Evolutionary conservation across 441 rosid species (phyloP), one percentile per base, ranked within the genome.

Genomic region (Bocquillonia castaneifolia): DNA sequence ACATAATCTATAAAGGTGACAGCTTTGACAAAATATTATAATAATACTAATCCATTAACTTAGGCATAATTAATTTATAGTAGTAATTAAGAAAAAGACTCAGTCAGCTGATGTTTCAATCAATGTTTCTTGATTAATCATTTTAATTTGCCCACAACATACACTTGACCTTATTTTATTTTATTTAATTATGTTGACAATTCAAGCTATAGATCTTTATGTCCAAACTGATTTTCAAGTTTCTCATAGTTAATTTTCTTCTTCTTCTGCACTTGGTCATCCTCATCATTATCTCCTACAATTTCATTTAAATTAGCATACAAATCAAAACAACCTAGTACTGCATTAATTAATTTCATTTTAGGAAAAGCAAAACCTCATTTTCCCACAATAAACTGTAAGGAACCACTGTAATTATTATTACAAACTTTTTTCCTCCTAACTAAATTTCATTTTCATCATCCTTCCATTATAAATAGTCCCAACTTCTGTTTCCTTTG

Each of bases 91-190:
- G 50, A 25, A 58, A 5, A 47, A 18, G 69, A 70, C 70, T 42
- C 39, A 59, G 76, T 61, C 74, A 72, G 67, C 79, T 58, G 42
- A 47, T 64, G 65, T 76, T 64, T 23, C 45, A 69, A 69, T 56
- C 77, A 47, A 61, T 7, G 60, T 15, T 64, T 70, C 63, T 60
- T 15, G 3, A 44, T 9, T 44, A 9, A 14, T 13, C 3, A 9
- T 13, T 34, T 63, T 31, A 59, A 51, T 70, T 47, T 18, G 13
- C 45, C 26, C 17, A 2, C 44, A 60, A 63, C 51, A 2, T 59
- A 67, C 63, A 51, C 52, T 66, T 45, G 73, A 37, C 44, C 48
- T 26, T 70, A 28, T 42, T 55, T 59, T 63, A 40, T 2, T 44
- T 65, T 18, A 0, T 31, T 59, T 44, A n/a, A 20, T 61, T 13